A percentile compares a stretch with the other conserved stretches of the same genome.
Conservation (phyloP, 2,329 filamentous ascomycete genomes). For the Aspergillus unguis region DNA sequence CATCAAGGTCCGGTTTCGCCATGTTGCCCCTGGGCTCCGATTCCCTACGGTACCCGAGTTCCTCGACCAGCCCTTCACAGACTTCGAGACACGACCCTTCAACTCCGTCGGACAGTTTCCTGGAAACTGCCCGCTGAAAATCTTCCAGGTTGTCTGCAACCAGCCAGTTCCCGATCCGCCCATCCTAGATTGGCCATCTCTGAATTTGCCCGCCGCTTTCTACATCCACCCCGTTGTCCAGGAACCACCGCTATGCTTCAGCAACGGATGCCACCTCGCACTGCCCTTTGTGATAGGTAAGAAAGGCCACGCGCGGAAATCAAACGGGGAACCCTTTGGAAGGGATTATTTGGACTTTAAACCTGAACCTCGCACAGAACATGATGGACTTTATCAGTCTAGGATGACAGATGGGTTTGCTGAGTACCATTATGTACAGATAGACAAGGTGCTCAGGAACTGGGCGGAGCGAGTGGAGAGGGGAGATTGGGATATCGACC, state of each 20-base stretch:
- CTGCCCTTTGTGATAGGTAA: conserved; percentile 17
- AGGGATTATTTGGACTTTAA: conserved; percentile 4
- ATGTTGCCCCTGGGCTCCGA: conserved; percentile 9
- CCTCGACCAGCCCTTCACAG: background rate
- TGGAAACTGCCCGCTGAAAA: background rate
- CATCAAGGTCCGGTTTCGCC: background rate
- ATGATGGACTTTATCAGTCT: conserved; percentile 15
- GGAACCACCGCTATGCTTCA: conserved; percentile 9
- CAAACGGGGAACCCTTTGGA: conserved; percentile 14
- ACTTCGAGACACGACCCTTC: background rate
- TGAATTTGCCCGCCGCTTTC: conserved; percentile 7
- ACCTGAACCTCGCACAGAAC: conserved; percentile 6
- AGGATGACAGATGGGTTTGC: conserved; percentile 8
- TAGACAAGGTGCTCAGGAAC: conserved; percentile 25
- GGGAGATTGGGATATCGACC: conserved; percentile 25
- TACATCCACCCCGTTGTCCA: conserved; percentile 12
- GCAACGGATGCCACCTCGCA: conserved; percentile 14
- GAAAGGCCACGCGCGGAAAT: conserved; percentile 13
- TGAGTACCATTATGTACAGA: conserved; percentile 11
- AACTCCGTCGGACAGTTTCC: background rate
- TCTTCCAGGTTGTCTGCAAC: background rate
- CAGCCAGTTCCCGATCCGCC: background rate
- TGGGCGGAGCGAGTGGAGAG: conserved; percentile 25
- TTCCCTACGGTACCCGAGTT: conserved; percentile 6
- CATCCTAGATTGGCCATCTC: background rate